Percentiles rank a stretch among this genome's conserved stretches.
These are phyloP conservation scores for Nissolia schottii DNA, from an alignment of 306 rosid genomes.

Conservation along the genomic window DNA sequence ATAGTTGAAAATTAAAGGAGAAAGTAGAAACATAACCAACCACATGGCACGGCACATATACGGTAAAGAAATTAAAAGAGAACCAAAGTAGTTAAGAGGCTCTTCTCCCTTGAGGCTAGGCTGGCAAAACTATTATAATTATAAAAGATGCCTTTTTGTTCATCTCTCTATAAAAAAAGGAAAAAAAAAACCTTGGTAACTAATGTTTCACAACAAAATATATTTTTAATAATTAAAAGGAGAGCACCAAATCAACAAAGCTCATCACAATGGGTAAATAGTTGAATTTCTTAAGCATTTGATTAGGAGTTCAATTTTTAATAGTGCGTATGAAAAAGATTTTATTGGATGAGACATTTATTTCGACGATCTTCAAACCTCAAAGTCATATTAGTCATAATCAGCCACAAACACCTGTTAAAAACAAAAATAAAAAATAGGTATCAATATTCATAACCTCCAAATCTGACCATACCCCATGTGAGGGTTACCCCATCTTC, in stretches of 20 bases:
- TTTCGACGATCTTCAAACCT: no score
- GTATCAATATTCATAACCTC: slow-evolving; percentile 42
- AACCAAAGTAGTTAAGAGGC: neutral
- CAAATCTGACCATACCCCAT: slow-evolving; percentile 70
- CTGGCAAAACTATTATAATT: slow-evolving; percentile 28
- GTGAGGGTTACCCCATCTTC: slow-evolving; percentile 65
- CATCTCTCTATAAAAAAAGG: neutral
- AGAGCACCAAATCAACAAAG: no score
- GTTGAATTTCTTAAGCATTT: no score
- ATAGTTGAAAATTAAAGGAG: neutral
- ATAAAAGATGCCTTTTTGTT: slow-evolving; percentile 9
- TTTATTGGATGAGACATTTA: no score
- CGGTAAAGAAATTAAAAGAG: neutral
- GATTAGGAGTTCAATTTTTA: no score
- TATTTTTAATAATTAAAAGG: slow-evolving; percentile 20
- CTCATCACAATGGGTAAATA: no score
- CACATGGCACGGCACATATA: slow-evolving; percentile 5
- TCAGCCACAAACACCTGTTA: no score
- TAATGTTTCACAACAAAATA: slow-evolving; percentile 16
- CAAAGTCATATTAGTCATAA: no score
- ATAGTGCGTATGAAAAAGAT: no score
- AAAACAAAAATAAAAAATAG: no score
- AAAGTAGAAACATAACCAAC: neutral
- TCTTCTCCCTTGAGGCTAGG: slow-evolving; percentile 13
- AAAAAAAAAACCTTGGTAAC: slow-evolving; percentile 18